These are phyloP conservation scores for Chamaenerion angustifolium DNA, from an alignment of 345 rosid genomes.

Conservation along the genomic window DNA sequence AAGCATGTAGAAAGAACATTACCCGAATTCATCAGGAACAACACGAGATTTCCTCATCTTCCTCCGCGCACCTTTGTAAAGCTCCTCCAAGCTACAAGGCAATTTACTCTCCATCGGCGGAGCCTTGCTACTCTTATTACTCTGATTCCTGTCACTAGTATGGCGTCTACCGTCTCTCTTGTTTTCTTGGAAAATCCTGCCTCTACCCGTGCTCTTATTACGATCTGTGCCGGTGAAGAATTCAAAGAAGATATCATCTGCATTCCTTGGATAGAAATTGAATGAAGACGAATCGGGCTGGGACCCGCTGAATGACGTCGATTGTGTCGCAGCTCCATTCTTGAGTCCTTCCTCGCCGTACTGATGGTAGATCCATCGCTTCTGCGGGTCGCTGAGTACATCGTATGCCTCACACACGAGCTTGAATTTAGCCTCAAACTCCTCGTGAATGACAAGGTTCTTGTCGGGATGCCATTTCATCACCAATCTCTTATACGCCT, in stretches of 20 bases:
- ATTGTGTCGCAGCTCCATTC: slow-evolving; percentile 11
- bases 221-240: slow-evolving; percentile 21
- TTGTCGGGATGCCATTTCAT: too few species aligned
- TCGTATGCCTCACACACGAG: too few species aligned
- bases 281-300: slow-evolving; percentile 14
- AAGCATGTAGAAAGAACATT: background rate
- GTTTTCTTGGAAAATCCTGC: slow-evolving; percentile 8
- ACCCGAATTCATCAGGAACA: slow-evolving; percentile 63
- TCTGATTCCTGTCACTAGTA: background rate
- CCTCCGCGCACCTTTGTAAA: slow-evolving; percentile 67
- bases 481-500: too few species aligned
- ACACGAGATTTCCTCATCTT: slow-evolving; percentile 75
- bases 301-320: slow-evolving; percentile 9
- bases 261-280: slow-evolving; percentile 43
- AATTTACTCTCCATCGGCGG: too few species aligned
- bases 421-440: too few species aligned
- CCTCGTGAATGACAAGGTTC: too few species aligned
- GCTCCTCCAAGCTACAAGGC: too few species aligned
- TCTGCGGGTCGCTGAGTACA: too few species aligned
- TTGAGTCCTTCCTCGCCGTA: too few species aligned
- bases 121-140: slow-evolving; percentile 19
- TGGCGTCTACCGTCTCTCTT: background rate
- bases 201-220: slow-evolving; percentile 11
- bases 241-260: slow-evolving; percentile 71
- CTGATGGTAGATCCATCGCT: too few species aligned